phyloP scores from a whole-genome alignment of 2,329 filamentous ascomycete species.

The Chaetomiaceae sp. region DNA sequence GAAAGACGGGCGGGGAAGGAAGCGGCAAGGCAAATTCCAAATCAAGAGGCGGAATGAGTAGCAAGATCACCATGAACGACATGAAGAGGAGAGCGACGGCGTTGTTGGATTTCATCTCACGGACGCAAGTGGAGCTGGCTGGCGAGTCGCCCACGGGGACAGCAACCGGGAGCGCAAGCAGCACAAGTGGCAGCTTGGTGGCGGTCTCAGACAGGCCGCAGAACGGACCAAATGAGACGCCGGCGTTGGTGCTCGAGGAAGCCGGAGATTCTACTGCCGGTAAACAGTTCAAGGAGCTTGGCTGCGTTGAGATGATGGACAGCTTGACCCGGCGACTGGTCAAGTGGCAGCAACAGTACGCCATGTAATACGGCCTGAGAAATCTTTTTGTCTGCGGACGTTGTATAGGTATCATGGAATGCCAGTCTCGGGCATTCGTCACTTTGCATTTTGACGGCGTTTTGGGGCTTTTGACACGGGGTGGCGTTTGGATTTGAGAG shows the following conservation, averaged over 20 bases:
- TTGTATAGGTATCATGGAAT: constrained; percentile 6
- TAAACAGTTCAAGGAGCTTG: constrained; percentile 69
- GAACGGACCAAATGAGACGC: constrained; percentile 26
- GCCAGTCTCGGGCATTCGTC: neutral
- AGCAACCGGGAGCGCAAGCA: constrained; percentile 32
- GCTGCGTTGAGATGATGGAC: constrained; percentile 87
- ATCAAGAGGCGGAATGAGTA: constrained; percentile 51
- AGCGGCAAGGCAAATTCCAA: constrained; percentile 51
- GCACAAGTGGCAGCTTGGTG: neutral
- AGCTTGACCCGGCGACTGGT: constrained; percentile 73
- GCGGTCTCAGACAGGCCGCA: constrained; percentile 1
- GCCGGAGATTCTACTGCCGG: constrained; percentile 26
- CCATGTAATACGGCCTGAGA: constrained; percentile 23
- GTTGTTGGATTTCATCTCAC: constrained; percentile 85
- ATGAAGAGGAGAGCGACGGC: constrained; percentile 79
- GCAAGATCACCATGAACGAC: constrained; percentile 78
- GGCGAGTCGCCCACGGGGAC: constrained; percentile 48
- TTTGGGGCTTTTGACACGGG: neutral
- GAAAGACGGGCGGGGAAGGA: constrained; percentile 33
- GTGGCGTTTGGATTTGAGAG: constrained; percentile 1
- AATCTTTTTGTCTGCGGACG: neutral
- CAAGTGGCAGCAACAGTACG: constrained; percentile 76
- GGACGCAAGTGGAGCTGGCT: constrained; percentile 83
- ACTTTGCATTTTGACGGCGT: constrained; percentile 11
- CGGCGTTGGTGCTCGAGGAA: constrained; percentile 19